Evolutionary conservation across 352 stramenopile species (phyloP).

Genomic region (Phytophthora fragariaefolia): DNA sequence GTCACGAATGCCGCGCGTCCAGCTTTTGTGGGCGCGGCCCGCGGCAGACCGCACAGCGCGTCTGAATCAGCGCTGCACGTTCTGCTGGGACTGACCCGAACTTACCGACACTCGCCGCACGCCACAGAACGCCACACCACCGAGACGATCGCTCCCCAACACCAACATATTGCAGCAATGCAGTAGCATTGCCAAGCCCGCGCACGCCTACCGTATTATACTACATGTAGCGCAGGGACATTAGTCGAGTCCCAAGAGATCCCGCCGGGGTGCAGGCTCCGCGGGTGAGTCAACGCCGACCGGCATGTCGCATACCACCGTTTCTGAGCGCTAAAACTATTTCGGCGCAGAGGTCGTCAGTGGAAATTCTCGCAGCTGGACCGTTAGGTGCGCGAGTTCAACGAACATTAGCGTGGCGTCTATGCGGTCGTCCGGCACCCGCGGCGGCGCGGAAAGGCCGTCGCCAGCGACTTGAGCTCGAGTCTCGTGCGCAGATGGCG

Average conservation of each 20-base stretch:
- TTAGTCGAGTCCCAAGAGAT: no score
- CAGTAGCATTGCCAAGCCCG: no score
- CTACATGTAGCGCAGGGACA: no score
- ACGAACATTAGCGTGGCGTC: not conserved
- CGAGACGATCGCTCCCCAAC: no score
- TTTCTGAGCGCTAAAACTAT: not conserved
- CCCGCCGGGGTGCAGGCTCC: no score
- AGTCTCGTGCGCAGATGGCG: no score
- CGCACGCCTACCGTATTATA: no score
- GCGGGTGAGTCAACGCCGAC: no score
- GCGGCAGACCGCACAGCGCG: not conserved
- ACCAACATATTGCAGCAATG: no score
- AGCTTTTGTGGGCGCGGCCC: not conserved
- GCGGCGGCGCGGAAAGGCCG: not conserved
- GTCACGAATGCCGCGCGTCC: not conserved
- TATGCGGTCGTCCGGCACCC: not conserved
- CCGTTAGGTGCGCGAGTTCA: not conserved
- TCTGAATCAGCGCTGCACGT: not conserved
- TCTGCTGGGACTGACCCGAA: not conserved
- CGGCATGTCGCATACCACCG: not conserved
- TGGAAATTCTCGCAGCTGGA: constrained; percentile 3
- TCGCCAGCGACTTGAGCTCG: not conserved
- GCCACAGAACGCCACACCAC: no score
- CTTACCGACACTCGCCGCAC: not conserved
- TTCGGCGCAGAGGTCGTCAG: not conserved